Percentiles rank a stretch among this genome's conserved stretches.
These are phyloP conservation scores for Eustoma russellianum DNA, from an alignment of 257 asterid genomes.

Conservation along the genomic window DNA sequence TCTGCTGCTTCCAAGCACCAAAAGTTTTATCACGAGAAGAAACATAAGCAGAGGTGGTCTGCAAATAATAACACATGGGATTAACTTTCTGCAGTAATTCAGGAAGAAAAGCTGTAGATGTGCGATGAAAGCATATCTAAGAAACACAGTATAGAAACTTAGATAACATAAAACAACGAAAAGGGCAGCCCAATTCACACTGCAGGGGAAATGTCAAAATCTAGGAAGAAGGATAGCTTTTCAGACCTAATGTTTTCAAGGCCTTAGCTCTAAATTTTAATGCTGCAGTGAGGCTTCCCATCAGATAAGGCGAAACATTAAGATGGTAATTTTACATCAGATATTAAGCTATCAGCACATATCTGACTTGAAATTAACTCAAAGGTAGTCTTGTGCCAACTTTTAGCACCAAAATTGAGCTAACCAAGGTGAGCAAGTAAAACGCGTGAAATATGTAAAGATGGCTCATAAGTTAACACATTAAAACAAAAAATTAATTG, in stretches of 20 bases:
- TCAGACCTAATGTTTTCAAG: too few relatives aligned
- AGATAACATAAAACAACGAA: background rate
- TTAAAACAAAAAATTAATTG: background rate
- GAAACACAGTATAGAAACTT: background rate
- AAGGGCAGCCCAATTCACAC: background rate
- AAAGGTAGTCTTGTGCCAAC: too few relatives aligned
- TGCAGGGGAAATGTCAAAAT: too few relatives aligned
- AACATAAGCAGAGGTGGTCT: constrained; percentile 14
- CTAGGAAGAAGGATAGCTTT: too few relatives aligned
- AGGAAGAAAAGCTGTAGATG: too few relatives aligned
- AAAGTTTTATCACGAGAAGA: background rate
- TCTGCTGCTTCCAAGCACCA: constrained; percentile 3
- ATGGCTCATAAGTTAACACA: too few relatives aligned
- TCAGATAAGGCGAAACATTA: background rate
- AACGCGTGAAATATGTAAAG: background rate
- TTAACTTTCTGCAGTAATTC: too few relatives aligned
- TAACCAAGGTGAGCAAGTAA: constrained; percentile 1
- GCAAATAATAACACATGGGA: constrained; percentile 6
- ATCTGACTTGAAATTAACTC: too few relatives aligned
- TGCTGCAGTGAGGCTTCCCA: too few relatives aligned
- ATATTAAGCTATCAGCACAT: background rate
- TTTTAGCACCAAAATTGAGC: background rate
- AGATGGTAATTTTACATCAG: background rate
- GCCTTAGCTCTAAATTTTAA: too few relatives aligned
- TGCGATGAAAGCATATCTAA: background rate